Evolutionary conservation across 2,329 filamentous ascomycete genomes (phyloP).

Genomic region (Chaetomium sp.): DNA sequence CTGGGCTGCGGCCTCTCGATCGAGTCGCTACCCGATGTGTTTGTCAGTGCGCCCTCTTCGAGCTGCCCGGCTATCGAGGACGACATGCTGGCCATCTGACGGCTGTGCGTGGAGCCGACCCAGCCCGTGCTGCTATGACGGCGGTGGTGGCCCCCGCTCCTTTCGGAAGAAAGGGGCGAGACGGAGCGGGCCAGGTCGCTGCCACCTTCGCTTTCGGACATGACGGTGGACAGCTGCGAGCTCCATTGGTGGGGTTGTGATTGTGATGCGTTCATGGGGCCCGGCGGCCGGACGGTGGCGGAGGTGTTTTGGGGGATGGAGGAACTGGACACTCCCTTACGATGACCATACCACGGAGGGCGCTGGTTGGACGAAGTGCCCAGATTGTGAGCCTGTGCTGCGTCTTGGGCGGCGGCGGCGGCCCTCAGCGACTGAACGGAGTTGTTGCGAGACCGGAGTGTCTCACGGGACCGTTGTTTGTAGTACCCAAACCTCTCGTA

Average conservation of each 20-base stretch:
- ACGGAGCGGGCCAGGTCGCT: slow-evolving; percentile 45
- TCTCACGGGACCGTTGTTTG: slow-evolving; percentile 47
- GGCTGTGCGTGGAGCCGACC: slow-evolving; percentile 42
- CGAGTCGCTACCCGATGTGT: slow-evolving; percentile 37
- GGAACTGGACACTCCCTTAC: slow-evolving; percentile 23
- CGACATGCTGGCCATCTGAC: slow-evolving; percentile 51
- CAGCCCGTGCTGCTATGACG: slow-evolving; percentile 44
- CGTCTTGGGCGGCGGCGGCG: slow-evolving; percentile 43
- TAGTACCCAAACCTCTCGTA: slow-evolving; percentile 44
- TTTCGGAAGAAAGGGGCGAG: slow-evolving; percentile 35
- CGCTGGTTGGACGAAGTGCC: slow-evolving; percentile 27
- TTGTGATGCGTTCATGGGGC: slow-evolving; percentile 38
- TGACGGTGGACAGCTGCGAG: slow-evolving; percentile 56
- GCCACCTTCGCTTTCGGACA: slow-evolving; percentile 53
- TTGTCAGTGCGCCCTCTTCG: slow-evolving; percentile 27
- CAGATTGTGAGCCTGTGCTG: slow-evolving; percentile 33
- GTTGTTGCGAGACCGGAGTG: slow-evolving; percentile 40
- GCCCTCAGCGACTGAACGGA: slow-evolving; percentile 44
- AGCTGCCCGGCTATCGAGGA: slow-evolving; percentile 44
- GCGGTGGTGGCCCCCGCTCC: slow-evolving; percentile 15
- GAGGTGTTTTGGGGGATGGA: slow-evolving; percentile 15
- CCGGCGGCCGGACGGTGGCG: slow-evolving; percentile 24
- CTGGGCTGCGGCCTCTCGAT: slow-evolving; percentile 44
- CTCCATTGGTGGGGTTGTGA: slow-evolving; percentile 54
- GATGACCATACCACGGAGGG: slow-evolving; percentile 24